phyloP scores from a whole-genome alignment of 1,139 yeast genomes.

The Geotrichum candidum region DNA sequence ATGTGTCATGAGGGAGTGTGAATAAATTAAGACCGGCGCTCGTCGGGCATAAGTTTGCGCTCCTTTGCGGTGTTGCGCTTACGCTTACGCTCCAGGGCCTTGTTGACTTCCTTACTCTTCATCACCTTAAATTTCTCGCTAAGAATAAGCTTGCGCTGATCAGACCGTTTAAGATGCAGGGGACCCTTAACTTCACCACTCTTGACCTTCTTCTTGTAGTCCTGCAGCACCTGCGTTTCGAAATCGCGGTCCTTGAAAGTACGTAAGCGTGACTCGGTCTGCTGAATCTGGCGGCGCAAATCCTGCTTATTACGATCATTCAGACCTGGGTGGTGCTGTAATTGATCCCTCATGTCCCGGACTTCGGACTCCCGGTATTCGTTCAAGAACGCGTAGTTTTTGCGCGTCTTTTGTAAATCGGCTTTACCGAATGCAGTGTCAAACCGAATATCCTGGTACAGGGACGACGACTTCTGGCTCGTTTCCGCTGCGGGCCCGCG shows the following conservation, averaged over 20 bases:
- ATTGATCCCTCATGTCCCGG: constrained; percentile 48
- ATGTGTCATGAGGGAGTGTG: neutral
- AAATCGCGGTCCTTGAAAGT: constrained; percentile 71
- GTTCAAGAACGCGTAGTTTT: constrained; percentile 78
- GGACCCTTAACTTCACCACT: constrained; percentile 47
- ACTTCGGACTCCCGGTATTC: constrained; percentile 70
- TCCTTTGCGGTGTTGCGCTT: constrained; percentile 91
- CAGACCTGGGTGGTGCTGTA: constrained; percentile 38
- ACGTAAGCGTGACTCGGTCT: constrained; percentile 70
- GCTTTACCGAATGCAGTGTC: constrained; percentile 87
- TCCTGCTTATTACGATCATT: constrained; percentile 47
- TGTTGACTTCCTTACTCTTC: constrained; percentile 78
- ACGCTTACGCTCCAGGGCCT: constrained; percentile 87
- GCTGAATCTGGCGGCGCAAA: constrained; percentile 44
- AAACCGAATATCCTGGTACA: constrained; percentile 77
- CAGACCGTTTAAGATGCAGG: constrained; percentile 67
- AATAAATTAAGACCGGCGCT: constrained; percentile 24
- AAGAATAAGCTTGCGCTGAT: constrained; percentile 76
- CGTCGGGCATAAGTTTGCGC: constrained; percentile 57
- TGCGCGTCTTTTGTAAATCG: constrained; percentile 55
- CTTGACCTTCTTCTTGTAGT: constrained; percentile 45
- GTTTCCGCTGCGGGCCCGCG: constrained; percentile 72
- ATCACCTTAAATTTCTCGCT: constrained; percentile 82
- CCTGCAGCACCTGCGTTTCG: constrained; percentile 54
- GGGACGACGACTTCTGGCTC: constrained; percentile 16